phyloP scores from a whole-genome alignment of 352 stramenopile species.

The Pythium coloratum region DNA sequence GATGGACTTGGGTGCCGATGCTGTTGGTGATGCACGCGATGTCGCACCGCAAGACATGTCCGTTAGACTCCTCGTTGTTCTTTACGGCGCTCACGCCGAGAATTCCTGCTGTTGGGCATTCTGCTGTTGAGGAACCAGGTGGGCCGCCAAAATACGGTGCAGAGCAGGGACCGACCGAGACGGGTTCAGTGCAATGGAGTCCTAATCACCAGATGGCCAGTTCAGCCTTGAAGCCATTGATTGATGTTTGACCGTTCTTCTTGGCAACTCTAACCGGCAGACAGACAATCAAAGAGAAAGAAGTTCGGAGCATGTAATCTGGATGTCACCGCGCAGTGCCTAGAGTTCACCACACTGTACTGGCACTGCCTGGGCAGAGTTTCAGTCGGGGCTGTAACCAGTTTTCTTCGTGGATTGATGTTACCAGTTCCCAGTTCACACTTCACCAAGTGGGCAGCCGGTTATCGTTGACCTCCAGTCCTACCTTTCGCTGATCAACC shows the following conservation, averaged over 20 bases:
- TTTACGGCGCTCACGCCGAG: not conserved
- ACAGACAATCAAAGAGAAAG: not conserved
- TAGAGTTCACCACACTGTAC: no score
- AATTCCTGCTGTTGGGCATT: not conserved
- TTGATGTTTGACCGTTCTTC: not conserved
- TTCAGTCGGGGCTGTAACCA: no score
- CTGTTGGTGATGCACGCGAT: not conserved
- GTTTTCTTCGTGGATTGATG: no score
- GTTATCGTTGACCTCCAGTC: no score
- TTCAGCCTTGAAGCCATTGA: not conserved
- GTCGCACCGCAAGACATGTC: not conserved
- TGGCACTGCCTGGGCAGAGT: no score
- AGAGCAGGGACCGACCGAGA: not conserved
- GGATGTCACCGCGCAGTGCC: not conserved
- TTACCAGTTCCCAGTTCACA: no score
- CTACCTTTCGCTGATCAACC: no score
- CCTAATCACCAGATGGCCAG: not conserved
- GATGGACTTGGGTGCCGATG: not conserved
- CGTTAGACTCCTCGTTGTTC: not conserved
- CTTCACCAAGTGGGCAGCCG: no score
- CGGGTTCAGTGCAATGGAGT: not conserved
- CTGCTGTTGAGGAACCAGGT: not conserved
- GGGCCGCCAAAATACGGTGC: not conserved
- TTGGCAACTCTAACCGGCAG: not conserved
- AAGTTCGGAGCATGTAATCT: not conserved